Evolutionary conservation across 495 filamentous ascomycete genomes (phyloP), one percentile per base, ranked within the genome.

Genomic region (Penicillium longicatenatum): DNA sequence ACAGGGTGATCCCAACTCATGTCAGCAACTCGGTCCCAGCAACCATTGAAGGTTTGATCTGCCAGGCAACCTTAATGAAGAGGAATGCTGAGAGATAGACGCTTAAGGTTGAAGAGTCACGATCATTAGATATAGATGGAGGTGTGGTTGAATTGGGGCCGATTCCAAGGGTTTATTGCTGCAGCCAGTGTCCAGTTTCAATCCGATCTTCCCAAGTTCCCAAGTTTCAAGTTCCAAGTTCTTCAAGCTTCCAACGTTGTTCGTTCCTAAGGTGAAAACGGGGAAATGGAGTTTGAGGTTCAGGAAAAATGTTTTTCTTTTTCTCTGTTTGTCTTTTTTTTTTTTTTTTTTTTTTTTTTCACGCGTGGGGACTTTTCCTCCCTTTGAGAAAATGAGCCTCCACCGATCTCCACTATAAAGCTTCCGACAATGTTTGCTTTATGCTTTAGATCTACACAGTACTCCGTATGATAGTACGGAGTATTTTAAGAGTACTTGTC

Each of bases 1-100:
- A 81, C 80, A 69, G 78, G 81, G 71, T 86, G 81, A 79, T 90
- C 87, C 81, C 84, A 89, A 84, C 85, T 91, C 88, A 91, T 91
- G 71, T 75, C 75, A 73, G 75, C 74, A 75, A 74, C 66, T 63
- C 56, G 17, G 60, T 66, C 72, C 72, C 64, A 68, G 73, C 73
- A 75, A 78, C 69, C 72, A 76, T 76, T 64, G 64, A 74, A 70
- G 57, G 66, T 61, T 39, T 59, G 58, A 74, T 62, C 67, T 68
- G 71, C 69, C 71, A 72, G 71, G 70, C 66, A 73, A 75, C 70
- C 66, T 64, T 67, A 50, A 46, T 51, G 42, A 54, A 30, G 50
- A 31, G 14, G 20, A 20, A 41, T 39, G 37, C 37, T 39, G 31
- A 9, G 11, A 35, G 31, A 10, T n/a, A n/a, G n/a, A n/a, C n/a